Conservation (phyloP, 1,284 basidiomycete genomes). For the Trametes pubescens region DNA sequence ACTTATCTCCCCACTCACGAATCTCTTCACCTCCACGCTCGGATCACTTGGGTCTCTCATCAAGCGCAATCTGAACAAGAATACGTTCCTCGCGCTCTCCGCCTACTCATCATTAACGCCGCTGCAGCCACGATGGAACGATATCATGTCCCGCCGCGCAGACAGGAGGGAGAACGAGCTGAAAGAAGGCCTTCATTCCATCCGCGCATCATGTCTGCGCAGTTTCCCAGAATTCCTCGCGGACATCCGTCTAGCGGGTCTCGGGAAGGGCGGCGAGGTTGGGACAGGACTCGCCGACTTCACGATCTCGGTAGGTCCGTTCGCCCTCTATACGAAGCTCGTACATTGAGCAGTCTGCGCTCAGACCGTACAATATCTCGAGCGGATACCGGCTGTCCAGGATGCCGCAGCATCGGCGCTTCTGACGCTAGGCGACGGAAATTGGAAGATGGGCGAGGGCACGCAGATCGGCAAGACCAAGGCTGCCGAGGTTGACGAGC, state of each 20-base stretch:
- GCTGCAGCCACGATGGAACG: conserved; percentile 71
- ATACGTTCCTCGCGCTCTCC: conserved; percentile 82
- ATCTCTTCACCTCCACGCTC: conserved; percentile 67
- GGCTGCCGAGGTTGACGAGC: conserved; percentile 61
- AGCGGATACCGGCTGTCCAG: conserved; percentile 71
- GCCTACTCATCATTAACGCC: conserved; percentile 64
- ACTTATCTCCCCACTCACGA: conserved; percentile 68
- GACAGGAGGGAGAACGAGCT: conserved; percentile 68
- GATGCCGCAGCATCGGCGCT: conserved; percentile 70
- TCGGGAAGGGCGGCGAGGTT: conserved; percentile 56
- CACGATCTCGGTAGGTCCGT: conserved; percentile 57
- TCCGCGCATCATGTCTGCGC: conserved; percentile 73
- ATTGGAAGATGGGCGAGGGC: conserved; percentile 89
- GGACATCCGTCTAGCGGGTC: conserved; percentile 71
- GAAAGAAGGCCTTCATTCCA: conserved; percentile 68
- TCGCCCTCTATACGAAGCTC: neutral
- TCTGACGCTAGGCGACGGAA: conserved; percentile 78
- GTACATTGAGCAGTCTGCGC: neutral
- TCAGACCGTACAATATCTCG: conserved; percentile 74
- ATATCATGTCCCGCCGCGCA: conserved; percentile 58
- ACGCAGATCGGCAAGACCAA: conserved; percentile 65
- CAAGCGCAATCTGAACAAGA: conserved; percentile 85
- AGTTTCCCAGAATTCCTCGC: conserved; percentile 84
- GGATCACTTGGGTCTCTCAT: conserved; percentile 70
- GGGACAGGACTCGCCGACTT: conserved; percentile 72